phyloP scores from a whole-genome alignment of 768 basidiomycete genomes.

The Pholiota molesta region DNA sequence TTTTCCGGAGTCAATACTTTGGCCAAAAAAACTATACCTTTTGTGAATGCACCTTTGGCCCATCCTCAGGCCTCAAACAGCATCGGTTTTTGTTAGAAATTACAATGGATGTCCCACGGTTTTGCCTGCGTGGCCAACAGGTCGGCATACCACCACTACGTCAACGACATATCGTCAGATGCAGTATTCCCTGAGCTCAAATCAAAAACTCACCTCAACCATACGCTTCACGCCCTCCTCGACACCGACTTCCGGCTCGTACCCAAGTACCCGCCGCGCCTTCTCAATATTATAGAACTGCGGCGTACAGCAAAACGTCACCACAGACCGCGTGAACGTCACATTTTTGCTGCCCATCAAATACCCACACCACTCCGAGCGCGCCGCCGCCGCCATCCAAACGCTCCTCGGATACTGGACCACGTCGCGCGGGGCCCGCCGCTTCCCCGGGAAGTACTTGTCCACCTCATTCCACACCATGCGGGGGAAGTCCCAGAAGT shows the following conservation, averaged over 20 bases:
- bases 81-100: no score
- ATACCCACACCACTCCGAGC: slow-evolving; percentile 76
- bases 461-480: slow-evolving; percentile 77
- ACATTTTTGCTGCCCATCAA: slow-evolving; percentile 78
- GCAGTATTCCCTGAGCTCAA: neutral
- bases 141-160: slow-evolving; percentile 52
- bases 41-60: no score
- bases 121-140: slow-evolving; percentile 39
- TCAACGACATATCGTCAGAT: neutral
- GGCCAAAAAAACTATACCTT: no score
- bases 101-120: no score
- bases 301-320: slow-evolving; percentile 75
- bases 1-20: no score
- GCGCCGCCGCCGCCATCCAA: slow-evolving; percentile 71
- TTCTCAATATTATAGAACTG: slow-evolving; percentile 96
- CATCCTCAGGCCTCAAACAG: no score
- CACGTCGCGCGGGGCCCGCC: slow-evolving; percentile 35
- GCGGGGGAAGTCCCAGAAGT: slow-evolving; percentile 94
- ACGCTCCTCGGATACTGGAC: slow-evolving; percentile 61
- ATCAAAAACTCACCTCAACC: slow-evolving; percentile 61
- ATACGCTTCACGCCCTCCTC: slow-evolving; percentile 85
- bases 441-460: slow-evolving; percentile 57
- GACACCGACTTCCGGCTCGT: slow-evolving; percentile 88
- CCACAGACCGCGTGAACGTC: slow-evolving; percentile 84
- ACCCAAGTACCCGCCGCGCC: slow-evolving; percentile 87